phyloP scores from a whole-genome alignment of 306 rosid species.

The Alnus rubra region DNA sequence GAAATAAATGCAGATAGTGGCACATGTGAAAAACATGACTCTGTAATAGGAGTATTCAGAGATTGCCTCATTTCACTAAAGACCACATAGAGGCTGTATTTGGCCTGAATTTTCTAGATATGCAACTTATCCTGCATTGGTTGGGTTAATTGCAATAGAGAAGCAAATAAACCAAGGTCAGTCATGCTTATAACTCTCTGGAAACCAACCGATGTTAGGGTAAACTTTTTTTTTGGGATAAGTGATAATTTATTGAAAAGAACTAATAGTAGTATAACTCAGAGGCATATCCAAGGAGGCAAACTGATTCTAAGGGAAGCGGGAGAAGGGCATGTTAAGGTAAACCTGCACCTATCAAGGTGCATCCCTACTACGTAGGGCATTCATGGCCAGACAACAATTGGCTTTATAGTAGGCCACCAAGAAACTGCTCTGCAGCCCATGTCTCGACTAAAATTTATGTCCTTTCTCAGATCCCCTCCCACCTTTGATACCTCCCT shows the following conservation, averaged over 20 bases:
- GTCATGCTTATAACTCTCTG: neutral
- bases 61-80: neutral
- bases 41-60: neutral
- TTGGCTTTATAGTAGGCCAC: neutral
- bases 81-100: neutral
- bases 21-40: neutral
- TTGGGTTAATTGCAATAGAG: neutral
- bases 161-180: neutral
- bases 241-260: too few relatives aligned
- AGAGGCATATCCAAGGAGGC: too few relatives aligned
- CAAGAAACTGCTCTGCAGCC: constrained; percentile 2
- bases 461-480: neutral
- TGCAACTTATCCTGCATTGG: neutral
- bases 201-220: neutral
- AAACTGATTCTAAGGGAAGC: neutral
- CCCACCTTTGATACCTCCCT: neutral
- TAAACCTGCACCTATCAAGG: neutral
- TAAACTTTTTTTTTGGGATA: too few relatives aligned
- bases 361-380: neutral
- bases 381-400: constrained; percentile 3
- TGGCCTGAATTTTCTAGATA: neutral
- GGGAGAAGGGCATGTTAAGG: neutral
- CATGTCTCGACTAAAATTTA: neutral
- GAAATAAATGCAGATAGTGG: neutral
- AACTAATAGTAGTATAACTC: too few relatives aligned